Percentiles rank a stretch among this genome's conserved stretches.
Conservation (phyloP, 345 rosid species). For the Iberis pinnata region DNA sequence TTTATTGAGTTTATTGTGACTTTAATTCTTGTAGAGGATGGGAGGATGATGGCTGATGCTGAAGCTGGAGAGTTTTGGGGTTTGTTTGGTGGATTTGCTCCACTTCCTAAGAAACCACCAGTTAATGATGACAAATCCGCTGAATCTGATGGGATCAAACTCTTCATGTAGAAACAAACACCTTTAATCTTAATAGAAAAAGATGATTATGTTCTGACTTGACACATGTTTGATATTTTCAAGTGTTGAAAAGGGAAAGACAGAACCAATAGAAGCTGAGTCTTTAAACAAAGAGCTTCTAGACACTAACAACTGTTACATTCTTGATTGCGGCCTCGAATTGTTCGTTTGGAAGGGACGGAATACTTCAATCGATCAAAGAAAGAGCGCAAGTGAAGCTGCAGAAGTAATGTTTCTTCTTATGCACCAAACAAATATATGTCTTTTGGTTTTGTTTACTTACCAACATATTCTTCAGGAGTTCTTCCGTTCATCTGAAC, state of each 20-base stretch:
- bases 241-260: slow-evolving; percentile 86
- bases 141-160: slow-evolving; percentile 45
- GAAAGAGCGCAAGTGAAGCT: slow-evolving; percentile 74
- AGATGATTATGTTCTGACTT: slow-evolving; percentile 22
- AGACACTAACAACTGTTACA: slow-evolving; percentile 72
- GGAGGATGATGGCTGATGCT: slow-evolving; percentile 97
- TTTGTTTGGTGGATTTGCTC: slow-evolving; percentile 98
- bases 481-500: slow-evolving; percentile 45
- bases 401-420: slow-evolving; percentile 54
- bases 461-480: slow-evolving; percentile 41
- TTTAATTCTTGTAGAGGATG: slow-evolving; percentile 62
- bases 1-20: slow-evolving; percentile 15
- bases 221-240: slow-evolving; percentile 28
- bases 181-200: slow-evolving; percentile 1
- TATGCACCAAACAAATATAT: slow-evolving; percentile 1
- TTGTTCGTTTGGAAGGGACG: slow-evolving; percentile 95
- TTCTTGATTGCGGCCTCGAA: slow-evolving; percentile 79
- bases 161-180: slow-evolving; percentile 57
- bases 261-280: slow-evolving; percentile 58
- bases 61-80: slow-evolving; percentile 99
- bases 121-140: slow-evolving; percentile 41
- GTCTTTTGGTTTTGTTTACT: slow-evolving; percentile 6
- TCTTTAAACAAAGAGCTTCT: slow-evolving; percentile 66
- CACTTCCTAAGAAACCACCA: slow-evolving; percentile 75
- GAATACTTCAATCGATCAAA: slow-evolving; percentile 70